Conservation (phyloP, 208 protist species). For the Naegleria fowleri region DNA sequence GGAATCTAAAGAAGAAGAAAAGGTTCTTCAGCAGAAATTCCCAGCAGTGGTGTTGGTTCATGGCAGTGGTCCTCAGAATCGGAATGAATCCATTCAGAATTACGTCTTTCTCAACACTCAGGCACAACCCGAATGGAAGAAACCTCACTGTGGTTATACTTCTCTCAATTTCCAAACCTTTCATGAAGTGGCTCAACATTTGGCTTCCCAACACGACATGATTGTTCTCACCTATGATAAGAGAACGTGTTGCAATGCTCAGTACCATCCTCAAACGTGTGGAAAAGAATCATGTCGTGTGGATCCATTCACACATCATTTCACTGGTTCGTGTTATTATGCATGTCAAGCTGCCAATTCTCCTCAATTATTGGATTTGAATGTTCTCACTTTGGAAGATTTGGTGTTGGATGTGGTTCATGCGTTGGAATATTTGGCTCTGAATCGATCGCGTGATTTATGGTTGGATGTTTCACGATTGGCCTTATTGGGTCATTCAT, state of each 20-base stretch:
- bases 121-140: background rate
- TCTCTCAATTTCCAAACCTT: background rate
- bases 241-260: background rate
- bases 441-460: background rate
- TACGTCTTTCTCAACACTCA: background rate
- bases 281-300: too few species aligned
- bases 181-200: background rate
- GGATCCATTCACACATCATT: background rate
- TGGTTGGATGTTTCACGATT: background rate
- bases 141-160: background rate
- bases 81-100: background rate
- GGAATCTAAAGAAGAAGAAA: too few species aligned
- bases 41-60: background rate
- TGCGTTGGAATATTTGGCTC: background rate
- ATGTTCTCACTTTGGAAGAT: background rate
- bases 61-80: background rate
- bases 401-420: background rate
- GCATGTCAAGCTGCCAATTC: background rate
- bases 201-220: background rate
- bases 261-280: too few species aligned
- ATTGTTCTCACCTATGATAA: background rate
- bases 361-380: background rate
- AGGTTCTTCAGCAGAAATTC: too few species aligned
- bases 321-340: background rate
- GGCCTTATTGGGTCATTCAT: background rate